These are phyloP conservation scores for Penicillium aurantiogriseum DNA, from an alignment of 2,329 filamentous ascomycete genomes.

Conservation along the genomic window DNA sequence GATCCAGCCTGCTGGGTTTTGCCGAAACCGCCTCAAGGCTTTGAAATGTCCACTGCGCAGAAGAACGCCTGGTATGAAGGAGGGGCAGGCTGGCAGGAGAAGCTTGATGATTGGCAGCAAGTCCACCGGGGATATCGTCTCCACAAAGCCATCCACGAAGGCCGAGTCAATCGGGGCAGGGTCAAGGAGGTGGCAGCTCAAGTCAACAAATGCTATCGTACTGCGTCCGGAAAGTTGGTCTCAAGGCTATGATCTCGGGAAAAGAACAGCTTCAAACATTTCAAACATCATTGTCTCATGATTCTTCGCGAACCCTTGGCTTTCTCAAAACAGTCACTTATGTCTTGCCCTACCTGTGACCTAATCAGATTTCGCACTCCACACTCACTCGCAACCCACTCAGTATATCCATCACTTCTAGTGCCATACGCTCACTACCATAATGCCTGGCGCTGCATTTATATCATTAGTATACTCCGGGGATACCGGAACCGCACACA, in stretches of 20 bases:
- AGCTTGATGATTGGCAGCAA: constrained; percentile 40
- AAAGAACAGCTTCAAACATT: not conserved
- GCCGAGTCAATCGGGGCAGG: constrained; percentile 36
- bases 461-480: constrained; percentile 5
- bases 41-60: constrained; percentile 36
- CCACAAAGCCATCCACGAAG: constrained; percentile 38
- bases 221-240: constrained; percentile 14
- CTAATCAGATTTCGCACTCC: not conserved
- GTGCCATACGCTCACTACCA: constrained; percentile 16
- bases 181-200: constrained; percentile 29
- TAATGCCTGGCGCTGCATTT: not conserved
- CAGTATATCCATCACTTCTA: constrained; percentile 7
- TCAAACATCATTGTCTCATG: not conserved
- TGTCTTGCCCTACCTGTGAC: not conserved
- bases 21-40: constrained; percentile 41
- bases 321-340: not conserved
- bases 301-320: not conserved
- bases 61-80: constrained; percentile 42
- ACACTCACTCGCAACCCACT: not conserved
- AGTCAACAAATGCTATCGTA: constrained; percentile 22
- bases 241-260: not conserved
- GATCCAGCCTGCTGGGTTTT: constrained; percentile 44
- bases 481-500: not conserved
- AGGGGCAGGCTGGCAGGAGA: constrained; percentile 42
- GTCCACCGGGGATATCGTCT: constrained; percentile 37